Percentiles rank a stretch among this genome's conserved stretches.
Conservation (phyloP, 1,284 basidiomycete genomes). For the Austroboletus niveus region DNA sequence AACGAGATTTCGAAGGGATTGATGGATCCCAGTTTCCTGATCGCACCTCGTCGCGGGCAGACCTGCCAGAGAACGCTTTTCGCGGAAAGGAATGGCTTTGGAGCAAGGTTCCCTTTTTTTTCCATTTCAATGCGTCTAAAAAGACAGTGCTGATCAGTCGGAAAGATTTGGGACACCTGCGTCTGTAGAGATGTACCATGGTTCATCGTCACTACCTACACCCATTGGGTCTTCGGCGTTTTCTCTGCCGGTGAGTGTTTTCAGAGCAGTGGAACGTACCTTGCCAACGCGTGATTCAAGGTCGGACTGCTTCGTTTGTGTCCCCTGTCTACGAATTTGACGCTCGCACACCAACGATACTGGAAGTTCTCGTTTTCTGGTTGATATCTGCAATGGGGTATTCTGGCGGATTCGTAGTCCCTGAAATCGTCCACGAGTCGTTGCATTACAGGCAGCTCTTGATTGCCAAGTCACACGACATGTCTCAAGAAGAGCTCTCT, state of each 20-base stretch:
- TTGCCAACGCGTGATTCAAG: slow-evolving; percentile 33
- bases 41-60: slow-evolving; percentile 17
- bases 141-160: slow-evolving; percentile 8
- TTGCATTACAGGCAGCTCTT: slow-evolving; percentile 30
- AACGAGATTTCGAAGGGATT: slow-evolving; percentile 1
- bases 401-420: slow-evolving; percentile 38
- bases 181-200: slow-evolving; percentile 49
- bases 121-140: background rate
- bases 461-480: slow-evolving; percentile 44
- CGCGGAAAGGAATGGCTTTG: slow-evolving; percentile 48
- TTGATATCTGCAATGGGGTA: slow-evolving; percentile 46
- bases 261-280: background rate
- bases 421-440: slow-evolving; percentile 41
- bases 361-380: slow-evolving; percentile 54
- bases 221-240: slow-evolving; percentile 68
- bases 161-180: slow-evolving; percentile 67
- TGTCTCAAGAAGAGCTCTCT: slow-evolving; percentile 27
- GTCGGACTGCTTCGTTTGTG: slow-evolving; percentile 52
- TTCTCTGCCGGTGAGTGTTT: slow-evolving; percentile 55
- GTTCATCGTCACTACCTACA: slow-evolving; percentile 69
- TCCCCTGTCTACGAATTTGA: slow-evolving; percentile 43
- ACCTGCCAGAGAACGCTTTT: slow-evolving; percentile 29
- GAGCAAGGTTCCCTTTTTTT: slow-evolving; percentile 52
- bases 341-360: slow-evolving; percentile 41
- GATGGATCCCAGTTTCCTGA: slow-evolving; percentile 23